phyloP scores from a whole-genome alignment of 164 flowering plant genomes.

The Liquidambar formosana region DNA sequence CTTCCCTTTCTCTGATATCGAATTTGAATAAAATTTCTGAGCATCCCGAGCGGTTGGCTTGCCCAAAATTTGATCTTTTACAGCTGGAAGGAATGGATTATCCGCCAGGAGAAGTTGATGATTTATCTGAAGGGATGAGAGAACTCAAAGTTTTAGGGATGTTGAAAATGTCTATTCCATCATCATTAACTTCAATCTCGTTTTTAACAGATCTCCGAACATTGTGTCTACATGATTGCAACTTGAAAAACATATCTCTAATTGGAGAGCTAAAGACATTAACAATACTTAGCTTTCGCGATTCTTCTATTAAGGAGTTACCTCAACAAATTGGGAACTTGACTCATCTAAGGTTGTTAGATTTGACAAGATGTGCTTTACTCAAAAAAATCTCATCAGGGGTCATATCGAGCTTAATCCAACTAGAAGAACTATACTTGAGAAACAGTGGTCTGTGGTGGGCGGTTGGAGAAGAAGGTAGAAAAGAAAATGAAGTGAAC shows the following conservation, averaged over 20 bases:
- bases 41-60: constrained; percentile 6
- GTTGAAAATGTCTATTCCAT: not conserved
- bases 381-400: constrained; percentile 10
- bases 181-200: constrained; percentile 1
- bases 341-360: too few relatives aligned
- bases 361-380: too few relatives aligned
- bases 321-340: too few relatives aligned
- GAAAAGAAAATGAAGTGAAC: too few relatives aligned
- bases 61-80: constrained; percentile 9
- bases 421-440: constrained; percentile 1
- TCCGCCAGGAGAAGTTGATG: not conserved
- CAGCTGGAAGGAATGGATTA: not conserved
- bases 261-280: constrained; percentile 13
- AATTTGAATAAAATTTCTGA: not conserved
- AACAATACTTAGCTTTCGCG: too few relatives aligned
- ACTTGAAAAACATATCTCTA: not conserved
- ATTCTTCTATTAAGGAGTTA: not conserved
- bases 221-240: constrained; percentile 2
- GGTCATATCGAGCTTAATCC: constrained; percentile 2
- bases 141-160: too few relatives aligned
- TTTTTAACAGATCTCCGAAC: too few relatives aligned
- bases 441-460: too few relatives aligned
- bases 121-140: not conserved
- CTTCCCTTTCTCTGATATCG: not conserved
- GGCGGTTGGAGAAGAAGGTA: too few relatives aligned